Evolutionary conservation across 768 basidiomycete genomes (phyloP), one percentile per base, ranked within the genome.

Genomic region (Albatrellus ellisii): DNA sequence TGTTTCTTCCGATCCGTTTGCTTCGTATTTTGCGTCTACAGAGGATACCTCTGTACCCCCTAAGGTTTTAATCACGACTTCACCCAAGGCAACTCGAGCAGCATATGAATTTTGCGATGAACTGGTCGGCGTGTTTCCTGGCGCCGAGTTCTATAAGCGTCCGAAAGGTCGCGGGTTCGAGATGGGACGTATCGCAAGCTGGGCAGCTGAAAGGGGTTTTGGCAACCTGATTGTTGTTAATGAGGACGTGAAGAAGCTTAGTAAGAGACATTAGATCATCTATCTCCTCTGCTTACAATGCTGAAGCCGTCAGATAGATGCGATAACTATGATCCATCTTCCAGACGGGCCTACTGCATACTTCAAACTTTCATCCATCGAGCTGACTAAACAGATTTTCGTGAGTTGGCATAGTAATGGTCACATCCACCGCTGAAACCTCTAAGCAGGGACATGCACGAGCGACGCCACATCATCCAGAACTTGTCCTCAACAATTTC

Each of bases 91-190:
- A 4, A 83, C 86, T n/a, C 85, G 83, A 55, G 62, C 72, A 14
- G 94, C 91, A 1, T 94, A 90, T 50, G 80, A 85, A 25, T 91
- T 99, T 58, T 89, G 89, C 52, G 88, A 92, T 48, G 95, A 95
- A 58, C 60, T 97, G 15, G 77, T 82, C 7, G 84, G 79, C 2
- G 65, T 97, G 25, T 94, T 89, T 56, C 92, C 92, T 20, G 92
- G 92, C 12, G 86, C 87, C 1, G 87, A 95, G 56, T 88, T 89
- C 52, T 77, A 87, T 41, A 72, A 77, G 46, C 65, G 92, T 50
- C 86, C 85, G 54, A 89, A 85, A 57, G 86, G 88, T 1, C 81
- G 86, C 51, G 88, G 86, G 0, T 94, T 86, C 53, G 90, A 94
- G 62, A 64, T 94, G 52, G 92, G 92, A 0, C 67, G 79, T 46